A percentile compares a stretch with the other conserved stretches of the same genome.
Evolutionary conservation across 441 rosid species (phyloP).

Genomic region (Erodium trifolium): DNA sequence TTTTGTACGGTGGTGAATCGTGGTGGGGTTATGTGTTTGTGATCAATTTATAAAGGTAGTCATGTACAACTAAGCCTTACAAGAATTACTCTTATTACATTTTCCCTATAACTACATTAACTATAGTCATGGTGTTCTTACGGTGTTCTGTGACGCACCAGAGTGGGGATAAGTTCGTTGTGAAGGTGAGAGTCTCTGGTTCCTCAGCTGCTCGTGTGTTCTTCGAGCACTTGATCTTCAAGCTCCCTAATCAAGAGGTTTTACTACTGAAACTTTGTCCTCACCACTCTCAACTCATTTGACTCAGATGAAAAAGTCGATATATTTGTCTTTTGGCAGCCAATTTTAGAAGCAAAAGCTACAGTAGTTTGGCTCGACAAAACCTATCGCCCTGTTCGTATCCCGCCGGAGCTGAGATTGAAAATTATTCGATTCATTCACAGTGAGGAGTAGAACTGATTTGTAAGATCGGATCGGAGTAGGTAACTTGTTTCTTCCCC

Average conservation of each 20-base stretch:
- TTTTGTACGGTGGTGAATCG: no score
- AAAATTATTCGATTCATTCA: constrained; percentile 45
- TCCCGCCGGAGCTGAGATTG: constrained; percentile 58
- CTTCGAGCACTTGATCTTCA: constrained; percentile 56
- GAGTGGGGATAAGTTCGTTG: constrained; percentile 63
- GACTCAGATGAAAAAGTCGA: background rate
- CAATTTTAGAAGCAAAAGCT: constrained; percentile 70
- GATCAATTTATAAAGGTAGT: no score
- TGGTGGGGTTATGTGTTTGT: no score
- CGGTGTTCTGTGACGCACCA: constrained; percentile 19
- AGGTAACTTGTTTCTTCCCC: no score
- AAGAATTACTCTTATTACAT: no score
- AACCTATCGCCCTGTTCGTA: constrained; percentile 64
- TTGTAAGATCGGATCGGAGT: no score
- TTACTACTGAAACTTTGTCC: background rate
- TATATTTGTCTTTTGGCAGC: constrained; percentile 29
- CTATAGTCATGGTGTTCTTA: background rate
- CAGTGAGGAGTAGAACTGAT: constrained; percentile 29
- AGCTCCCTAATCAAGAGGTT: constrained; percentile 63
- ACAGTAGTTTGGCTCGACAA: constrained; percentile 75
- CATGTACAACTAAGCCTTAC: no score
- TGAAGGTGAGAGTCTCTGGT: constrained; percentile 50
- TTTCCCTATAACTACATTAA: no score
- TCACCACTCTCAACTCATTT: constrained; percentile 1
- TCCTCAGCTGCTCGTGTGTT: constrained; percentile 52